Evolutionary conservation across 768 basidiomycete genomes (phyloP).

Genomic region (Pisolithus orientalis): DNA sequence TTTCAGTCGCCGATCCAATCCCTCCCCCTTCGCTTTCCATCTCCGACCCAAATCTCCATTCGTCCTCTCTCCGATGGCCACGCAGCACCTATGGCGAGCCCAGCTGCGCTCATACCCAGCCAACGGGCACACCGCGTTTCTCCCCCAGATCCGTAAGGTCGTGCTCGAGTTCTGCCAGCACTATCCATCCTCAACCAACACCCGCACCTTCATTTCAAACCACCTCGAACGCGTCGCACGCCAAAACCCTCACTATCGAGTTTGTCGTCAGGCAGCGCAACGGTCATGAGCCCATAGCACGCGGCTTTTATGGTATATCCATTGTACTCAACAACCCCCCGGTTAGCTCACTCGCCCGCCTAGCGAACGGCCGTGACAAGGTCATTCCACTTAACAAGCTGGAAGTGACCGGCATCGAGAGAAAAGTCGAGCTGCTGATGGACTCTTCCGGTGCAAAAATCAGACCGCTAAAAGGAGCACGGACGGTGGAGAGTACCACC

Average conservation of each 20-base stretch:
- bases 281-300: conserved; percentile 69
- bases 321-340: neutral
- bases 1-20: conserved; percentile 9
- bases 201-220: conserved; percentile 63
- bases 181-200: conserved; percentile 68
- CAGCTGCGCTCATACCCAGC: conserved; percentile 52
- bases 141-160: conserved; percentile 77
- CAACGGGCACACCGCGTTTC: conserved; percentile 69
- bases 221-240: conserved; percentile 60
- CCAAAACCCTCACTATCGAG: conserved; percentile 77
- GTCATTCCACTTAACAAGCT: conserved; percentile 76
- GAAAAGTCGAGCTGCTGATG: conserved; percentile 77
- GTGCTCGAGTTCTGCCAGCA: conserved; percentile 87
- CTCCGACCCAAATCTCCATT: conserved; percentile 17
- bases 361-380: conserved; percentile 86
- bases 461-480: conserved; percentile 58
- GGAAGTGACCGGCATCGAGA: conserved; percentile 64
- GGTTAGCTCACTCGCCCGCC: conserved; percentile 10
- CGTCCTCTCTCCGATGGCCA: conserved; percentile 11
- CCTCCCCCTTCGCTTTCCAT: conserved; percentile 10
- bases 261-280: conserved; percentile 74
- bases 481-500: conserved; percentile 69
- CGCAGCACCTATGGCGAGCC: conserved; percentile 38
- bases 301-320: conserved; percentile 71
- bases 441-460: conserved; percentile 88